Evolutionary conservation across 163 green algal genomes (phyloP), one percentile per base, ranked within the genome.

Genomic region (Chlamydomonas reinhardtii): DNA sequence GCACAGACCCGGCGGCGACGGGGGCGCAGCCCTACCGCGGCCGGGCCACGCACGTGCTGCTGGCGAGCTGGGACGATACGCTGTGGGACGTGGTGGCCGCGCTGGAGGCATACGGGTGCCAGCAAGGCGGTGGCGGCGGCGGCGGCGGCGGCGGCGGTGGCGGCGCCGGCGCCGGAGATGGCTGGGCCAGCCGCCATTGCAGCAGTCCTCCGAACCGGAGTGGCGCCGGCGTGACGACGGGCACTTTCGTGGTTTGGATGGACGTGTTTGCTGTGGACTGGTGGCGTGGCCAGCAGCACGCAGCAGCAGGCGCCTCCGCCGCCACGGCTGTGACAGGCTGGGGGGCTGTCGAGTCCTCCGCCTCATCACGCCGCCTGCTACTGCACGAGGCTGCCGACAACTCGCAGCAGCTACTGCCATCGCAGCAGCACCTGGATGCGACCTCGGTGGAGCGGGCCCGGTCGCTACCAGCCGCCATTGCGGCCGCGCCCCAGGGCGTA

Each of bases 1-100:
- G 12, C 11, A 14, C 9, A 14, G 48, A 56, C 12, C 48, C 17
- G 48, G 11, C 48, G 48, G 48, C 14, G 48, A 19, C 48, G 48
- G 48, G 11, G 48, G 48, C 48, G 48, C 14, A 17, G 48, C 14
- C 48, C 48, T 56, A 85, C 14, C 79, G 79, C 25, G 68, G 66
- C n/a, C 68, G 52, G 74, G 48, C 79, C 9, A 78, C 68, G 1
- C 64, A 75, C 68, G 79, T 85, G 68, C 29, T 85, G 37, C 66
- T 85, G 54, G 69, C 66, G 31, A 72, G 68, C 65, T 85, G 79
- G 79, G 79, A 85, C 34, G 79, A 85, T 68, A 34, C 32, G 24
- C 59, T 85, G 29, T 24, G 2, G 0, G 79, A 77, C 12, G 52
- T 85, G 5, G 79, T 85, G 32, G 68, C 77, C 22, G 34, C 14